Evolutionary conservation across 345 rosid genomes (phyloP), one percentile per base, ranked within the genome.

Genomic region (Hibiscus mutabilis): DNA sequence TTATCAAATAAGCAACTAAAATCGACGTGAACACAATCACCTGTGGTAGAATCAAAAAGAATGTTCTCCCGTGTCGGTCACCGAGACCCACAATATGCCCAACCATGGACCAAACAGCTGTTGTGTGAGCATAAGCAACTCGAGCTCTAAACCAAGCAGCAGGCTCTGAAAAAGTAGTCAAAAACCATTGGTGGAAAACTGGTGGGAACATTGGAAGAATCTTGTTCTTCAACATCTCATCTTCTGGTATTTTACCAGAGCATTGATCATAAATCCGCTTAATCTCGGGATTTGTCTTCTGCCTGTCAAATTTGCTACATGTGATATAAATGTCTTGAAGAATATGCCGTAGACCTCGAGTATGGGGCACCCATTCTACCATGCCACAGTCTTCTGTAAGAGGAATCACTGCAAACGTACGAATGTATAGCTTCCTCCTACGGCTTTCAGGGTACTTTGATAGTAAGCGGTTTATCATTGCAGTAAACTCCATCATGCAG

Each of bases 131-230:
- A 83, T 86, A 94, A 74, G 97, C 93, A 73, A 90, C 84, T 55
- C 97, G 93, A 62, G 97, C 93, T 84, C 98, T 85, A 81, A 91
- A 94, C 99, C 99, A 94, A 73, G 99, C 99, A 77, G 97, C 97
- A 16, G 99, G 97, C 86, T 94, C 99, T 35, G 98, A 91, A 83
- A 94, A 94, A 25, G 93, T 94, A 71, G 89, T 85, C 84, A 94
- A 75, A 79, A 91, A 94, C 98, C 98, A 94, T 76, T 82, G 90
- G 80, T 91, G 97, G 85, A 91, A 94, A 74, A 94, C 85, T 12
- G 98, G 98, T 64, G 96, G 96, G 75, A 94, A 94, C 92, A 91
- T 85, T 4, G 97, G 97, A 77, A 94, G 97, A 77, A 91, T 89
- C 80, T 89, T 94, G 76, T 79, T 80, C 88, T 91, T 91, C 75